phyloP scores from a whole-genome alignment of 257 asterid species.

The Gentiana macrophylla region DNA sequence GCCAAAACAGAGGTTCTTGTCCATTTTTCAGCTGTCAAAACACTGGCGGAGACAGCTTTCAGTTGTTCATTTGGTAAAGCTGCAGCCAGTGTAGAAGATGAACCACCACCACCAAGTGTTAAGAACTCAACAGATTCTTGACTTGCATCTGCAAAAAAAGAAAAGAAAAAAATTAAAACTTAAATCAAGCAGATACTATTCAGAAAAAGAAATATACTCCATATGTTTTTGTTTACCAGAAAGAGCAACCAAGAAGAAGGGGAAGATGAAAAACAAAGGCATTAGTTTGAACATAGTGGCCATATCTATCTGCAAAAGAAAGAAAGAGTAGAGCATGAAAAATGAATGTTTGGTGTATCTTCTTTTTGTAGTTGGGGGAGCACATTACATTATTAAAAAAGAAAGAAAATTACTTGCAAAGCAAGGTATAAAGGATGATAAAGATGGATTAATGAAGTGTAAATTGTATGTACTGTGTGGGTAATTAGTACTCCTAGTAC shows the following conservation, averaged over 20 bases:
- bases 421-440: neutral
- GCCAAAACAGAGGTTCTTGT: conserved; percentile 48
- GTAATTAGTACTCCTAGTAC: too few species aligned
- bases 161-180: neutral
- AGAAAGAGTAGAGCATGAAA: too few species aligned
- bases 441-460: neutral
- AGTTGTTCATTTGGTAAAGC: conserved; percentile 38
- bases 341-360: too few species aligned
- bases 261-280: conserved; percentile 2
- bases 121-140: conserved; percentile 40
- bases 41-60: conserved; percentile 39
- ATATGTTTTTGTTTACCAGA: conserved; percentile 5
- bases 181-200: neutral
- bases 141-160: conserved; percentile 30
- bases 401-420: neutral
- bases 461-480: too few species aligned
- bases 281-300: conserved; percentile 14
- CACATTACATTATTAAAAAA: too few species aligned
- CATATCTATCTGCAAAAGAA: too few species aligned
- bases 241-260: conserved; percentile 7
- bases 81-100: conserved; percentile 30
- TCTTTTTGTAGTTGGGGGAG: too few species aligned
- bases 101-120: conserved; percentile 25
- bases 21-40: conserved; percentile 73
- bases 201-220: neutral